These are phyloP conservation scores for Parsonsia alboflavescens DNA, from an alignment of 257 asterid genomes.

Conservation along the genomic window DNA sequence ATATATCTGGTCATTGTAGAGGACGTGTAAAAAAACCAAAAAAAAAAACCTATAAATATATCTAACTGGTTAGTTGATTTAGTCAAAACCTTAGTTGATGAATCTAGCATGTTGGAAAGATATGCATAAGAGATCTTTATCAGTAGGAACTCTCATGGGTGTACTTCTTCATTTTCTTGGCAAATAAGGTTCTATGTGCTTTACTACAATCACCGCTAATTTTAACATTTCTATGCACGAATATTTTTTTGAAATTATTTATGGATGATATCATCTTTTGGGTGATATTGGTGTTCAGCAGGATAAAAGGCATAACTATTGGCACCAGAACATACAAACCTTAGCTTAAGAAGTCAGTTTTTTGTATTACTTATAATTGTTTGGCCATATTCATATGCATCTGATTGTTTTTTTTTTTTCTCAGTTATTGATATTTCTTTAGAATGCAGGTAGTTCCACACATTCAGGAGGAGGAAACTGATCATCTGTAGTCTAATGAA, in stretches of 20 bases:
- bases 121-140: background rate
- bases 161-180: background rate
- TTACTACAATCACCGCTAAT: background rate
- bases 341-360: conserved; percentile 5
- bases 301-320: background rate
- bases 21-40: background rate
- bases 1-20: background rate
- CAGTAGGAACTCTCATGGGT: background rate
- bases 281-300: background rate
- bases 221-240: background rate
- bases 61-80: background rate
- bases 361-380: conserved; percentile 10
- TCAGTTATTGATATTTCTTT: too few species aligned
- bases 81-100: background rate
- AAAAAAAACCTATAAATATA: background rate
- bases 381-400: background rate
- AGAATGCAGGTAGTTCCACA: too few species aligned
- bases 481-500: too few species aligned
- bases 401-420: too few species aligned
- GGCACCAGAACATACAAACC: background rate
- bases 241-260: background rate
- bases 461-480: too few species aligned
- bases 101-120: background rate
- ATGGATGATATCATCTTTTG: background rate
- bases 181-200: background rate